A percentile compares a stretch with the other conserved stretches of the same genome.
Conservation (phyloP, 2,329 filamentous ascomycete species). For the Westerdykella ornata region DNA sequence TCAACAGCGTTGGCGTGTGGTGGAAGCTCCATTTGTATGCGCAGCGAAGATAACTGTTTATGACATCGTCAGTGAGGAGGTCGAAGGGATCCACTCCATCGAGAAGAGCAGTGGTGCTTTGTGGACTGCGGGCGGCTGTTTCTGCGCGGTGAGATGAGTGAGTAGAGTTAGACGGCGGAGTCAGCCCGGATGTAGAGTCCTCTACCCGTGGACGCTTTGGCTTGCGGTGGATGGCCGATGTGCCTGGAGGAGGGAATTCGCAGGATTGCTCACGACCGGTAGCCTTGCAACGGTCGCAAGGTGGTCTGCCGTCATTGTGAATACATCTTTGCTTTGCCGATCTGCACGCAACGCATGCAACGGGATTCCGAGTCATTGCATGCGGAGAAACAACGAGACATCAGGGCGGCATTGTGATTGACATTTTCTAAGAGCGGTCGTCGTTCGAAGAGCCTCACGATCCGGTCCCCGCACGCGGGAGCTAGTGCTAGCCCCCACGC, state of each 20-base stretch:
- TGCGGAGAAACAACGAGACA: background rate
- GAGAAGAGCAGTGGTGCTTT: conserved; percentile 18
- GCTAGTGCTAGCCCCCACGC: too few relatives aligned
- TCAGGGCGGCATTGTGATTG: background rate
- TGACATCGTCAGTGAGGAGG: conserved; percentile 38
- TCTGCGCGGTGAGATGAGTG: conserved; percentile 14
- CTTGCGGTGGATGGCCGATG: conserved; percentile 32
- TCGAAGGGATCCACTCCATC: conserved; percentile 35
- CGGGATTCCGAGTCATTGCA: conserved; percentile 34
- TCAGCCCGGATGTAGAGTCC: conserved; percentile 6
- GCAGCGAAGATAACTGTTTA: conserved; percentile 38
- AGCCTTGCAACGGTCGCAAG: conserved; percentile 36
- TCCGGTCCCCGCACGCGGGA: too few relatives aligned
- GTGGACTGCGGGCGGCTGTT: conserved; percentile 15
- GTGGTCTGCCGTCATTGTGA: conserved; percentile 33
- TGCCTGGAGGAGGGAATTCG: conserved; percentile 36
- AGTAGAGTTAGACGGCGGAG: conserved; percentile 2
- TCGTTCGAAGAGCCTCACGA: background rate
- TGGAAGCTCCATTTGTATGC: conserved; percentile 41
- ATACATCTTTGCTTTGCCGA: conserved; percentile 38
- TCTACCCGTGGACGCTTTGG: conserved; percentile 30
- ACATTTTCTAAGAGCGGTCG: background rate
- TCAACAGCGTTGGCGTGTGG: conserved; percentile 36
- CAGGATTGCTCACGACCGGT: conserved; percentile 28
- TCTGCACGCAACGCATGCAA: conserved; percentile 36